These are phyloP conservation scores for Mastigamoeba balamuthi DNA, from an alignment of 78 protist species.

Conservation along the genomic window DNA sequence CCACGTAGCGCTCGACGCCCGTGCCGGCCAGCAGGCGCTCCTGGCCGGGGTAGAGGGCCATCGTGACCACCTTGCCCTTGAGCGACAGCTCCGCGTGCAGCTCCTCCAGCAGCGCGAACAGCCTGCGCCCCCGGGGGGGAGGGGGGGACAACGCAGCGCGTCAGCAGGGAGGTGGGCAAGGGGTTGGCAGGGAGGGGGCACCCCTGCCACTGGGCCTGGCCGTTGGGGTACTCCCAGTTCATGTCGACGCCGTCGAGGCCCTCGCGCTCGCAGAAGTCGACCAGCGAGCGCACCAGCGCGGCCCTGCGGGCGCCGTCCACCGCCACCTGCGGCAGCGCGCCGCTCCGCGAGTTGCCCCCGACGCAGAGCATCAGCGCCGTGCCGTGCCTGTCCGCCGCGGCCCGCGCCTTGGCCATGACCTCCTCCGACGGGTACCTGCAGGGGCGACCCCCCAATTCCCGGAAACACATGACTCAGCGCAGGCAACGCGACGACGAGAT, in stretches of 20 bases:
- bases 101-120: not conserved
- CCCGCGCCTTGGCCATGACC: not conserved
- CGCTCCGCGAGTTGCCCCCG: constrained; percentile 9
- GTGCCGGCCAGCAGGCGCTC: not conserved
- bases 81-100: not conserved
- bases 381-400: not conserved
- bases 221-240: constrained; percentile 19
- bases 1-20: not conserved
- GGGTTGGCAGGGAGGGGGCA: too few relatives aligned
- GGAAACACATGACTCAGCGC: too few relatives aligned
- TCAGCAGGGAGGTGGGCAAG: too few relatives aligned
- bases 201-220: not conserved
- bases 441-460: too few relatives aligned
- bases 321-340: not conserved
- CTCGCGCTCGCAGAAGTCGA: not conserved
- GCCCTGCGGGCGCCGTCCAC: not conserved
- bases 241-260: constrained; percentile 20
- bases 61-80: not conserved
- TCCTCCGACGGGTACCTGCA: too few relatives aligned
- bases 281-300: not conserved
- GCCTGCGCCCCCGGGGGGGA: too few relatives aligned
- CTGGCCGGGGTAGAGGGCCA: constrained; percentile 14
- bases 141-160: too few relatives aligned
- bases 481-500: too few relatives aligned
- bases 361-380: not conserved